A percentile compares a stretch with the other conserved stretches of the same genome.
Evolutionary conservation across 2,329 filamentous ascomycete genomes (phyloP).

Genomic region (Aspergillus sp.): DNA sequence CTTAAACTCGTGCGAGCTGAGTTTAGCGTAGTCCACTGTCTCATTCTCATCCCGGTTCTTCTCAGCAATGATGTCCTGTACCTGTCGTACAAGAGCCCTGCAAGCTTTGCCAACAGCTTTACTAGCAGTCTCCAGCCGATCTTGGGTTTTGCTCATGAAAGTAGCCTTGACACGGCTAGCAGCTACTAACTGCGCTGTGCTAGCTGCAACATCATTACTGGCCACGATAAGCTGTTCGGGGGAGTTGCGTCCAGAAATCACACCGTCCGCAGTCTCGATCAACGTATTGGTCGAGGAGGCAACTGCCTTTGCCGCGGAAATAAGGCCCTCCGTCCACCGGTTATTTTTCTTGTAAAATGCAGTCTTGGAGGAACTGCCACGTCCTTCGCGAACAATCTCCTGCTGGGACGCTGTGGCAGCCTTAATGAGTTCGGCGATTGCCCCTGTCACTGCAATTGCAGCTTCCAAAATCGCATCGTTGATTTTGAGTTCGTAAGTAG

Average conservation of each 20-base stretch:
- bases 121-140: slow-evolving; percentile 83
- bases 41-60: slow-evolving; percentile 76
- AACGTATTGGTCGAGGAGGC: slow-evolving; percentile 90
- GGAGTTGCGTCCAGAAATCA: slow-evolving; percentile 86
- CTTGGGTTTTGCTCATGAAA: slow-evolving; percentile 97
- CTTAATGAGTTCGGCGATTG: slow-evolving; percentile 91
- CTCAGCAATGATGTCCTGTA: slow-evolving; percentile 90
- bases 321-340: slow-evolving; percentile 96
- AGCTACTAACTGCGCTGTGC: slow-evolving; percentile 93
- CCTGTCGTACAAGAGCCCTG: slow-evolving; percentile 82
- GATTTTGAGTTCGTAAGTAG: slow-evolving; percentile 93
- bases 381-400: slow-evolving; percentile 92
- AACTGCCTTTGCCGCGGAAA: slow-evolving; percentile 95
- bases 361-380: slow-evolving; percentile 80
- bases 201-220: slow-evolving; percentile 94
- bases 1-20: slow-evolving; percentile 96
- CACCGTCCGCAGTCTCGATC: slow-evolving; percentile 96
- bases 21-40: slow-evolving; percentile 78
- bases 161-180: slow-evolving; percentile 94
- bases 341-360: slow-evolving; percentile 99
- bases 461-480: slow-evolving; percentile 94
- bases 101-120: slow-evolving; percentile 92
- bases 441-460: slow-evolving; percentile 87
- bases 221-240: slow-evolving; percentile 97
- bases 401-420: slow-evolving; percentile 90